These are phyloP conservation scores for Neurospora sp. DNA, from an alignment of 2,329 filamentous ascomycete species.

Conservation along the genomic window DNA sequence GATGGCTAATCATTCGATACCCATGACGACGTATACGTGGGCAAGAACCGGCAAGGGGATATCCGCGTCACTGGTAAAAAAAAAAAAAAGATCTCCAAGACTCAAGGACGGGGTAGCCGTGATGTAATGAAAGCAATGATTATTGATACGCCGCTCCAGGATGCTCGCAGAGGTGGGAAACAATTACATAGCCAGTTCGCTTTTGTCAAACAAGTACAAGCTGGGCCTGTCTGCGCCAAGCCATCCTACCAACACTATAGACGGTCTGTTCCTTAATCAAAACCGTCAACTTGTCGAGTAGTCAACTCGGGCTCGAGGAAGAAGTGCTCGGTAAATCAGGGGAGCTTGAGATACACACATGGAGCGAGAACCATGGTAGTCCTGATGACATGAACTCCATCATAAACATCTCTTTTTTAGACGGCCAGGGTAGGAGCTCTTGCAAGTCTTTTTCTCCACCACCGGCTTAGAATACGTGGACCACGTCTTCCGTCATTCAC, in stretches of 20 bases:
- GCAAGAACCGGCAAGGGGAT: background rate
- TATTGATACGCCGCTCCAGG: background rate
- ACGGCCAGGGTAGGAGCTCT: too few relatives aligned
- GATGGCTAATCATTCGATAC: background rate
- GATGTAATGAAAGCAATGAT: background rate
- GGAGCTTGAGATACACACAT: too few relatives aligned
- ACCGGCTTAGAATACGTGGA: background rate
- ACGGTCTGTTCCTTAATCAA: too few relatives aligned
- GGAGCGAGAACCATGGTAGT: too few relatives aligned
- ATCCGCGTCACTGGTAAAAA: background rate
- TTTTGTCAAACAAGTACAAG: background rate
- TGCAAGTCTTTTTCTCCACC: too few relatives aligned
- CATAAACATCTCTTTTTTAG: too few relatives aligned
- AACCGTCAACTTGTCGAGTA: too few relatives aligned
- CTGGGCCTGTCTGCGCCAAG: background rate
- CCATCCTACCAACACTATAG: too few relatives aligned
- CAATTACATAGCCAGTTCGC: background rate
- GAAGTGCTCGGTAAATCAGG: too few relatives aligned
- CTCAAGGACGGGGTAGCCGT: background rate
- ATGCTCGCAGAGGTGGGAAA: background rate
- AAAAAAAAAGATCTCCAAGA: background rate
- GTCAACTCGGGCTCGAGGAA: too few relatives aligned
- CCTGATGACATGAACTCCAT: too few relatives aligned
- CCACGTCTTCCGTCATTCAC: background rate
- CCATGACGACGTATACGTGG: background rate